phyloP scores from a whole-genome alignment of 2,329 filamentous ascomycete species.

The Parastagonospora avenae region DNA sequence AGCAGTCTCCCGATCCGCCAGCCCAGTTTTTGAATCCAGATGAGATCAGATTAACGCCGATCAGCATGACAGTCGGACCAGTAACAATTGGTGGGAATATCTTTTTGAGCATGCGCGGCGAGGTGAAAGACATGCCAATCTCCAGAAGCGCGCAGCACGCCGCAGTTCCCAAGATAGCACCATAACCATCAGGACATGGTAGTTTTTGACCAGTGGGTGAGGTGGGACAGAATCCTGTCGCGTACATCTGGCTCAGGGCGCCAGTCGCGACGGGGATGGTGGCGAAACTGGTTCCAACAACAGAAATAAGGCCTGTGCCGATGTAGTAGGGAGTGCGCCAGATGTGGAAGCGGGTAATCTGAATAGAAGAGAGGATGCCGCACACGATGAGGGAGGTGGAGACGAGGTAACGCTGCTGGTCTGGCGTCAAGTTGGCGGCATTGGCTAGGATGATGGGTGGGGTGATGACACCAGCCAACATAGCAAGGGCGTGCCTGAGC shows the following conservation, averaged over 20 bases:
- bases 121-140: constrained; percentile 75
- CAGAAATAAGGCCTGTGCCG: constrained; percentile 77
- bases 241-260: constrained; percentile 78
- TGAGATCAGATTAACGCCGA: constrained; percentile 74
- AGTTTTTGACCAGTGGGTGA: constrained; percentile 67
- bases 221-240: constrained; percentile 68
- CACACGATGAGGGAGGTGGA: constrained; percentile 80
- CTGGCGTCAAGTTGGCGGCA: constrained; percentile 66
- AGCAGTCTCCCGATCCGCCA: constrained; percentile 69
- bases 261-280: constrained; percentile 76
- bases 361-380: constrained; percentile 73
- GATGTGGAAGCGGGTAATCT: constrained; percentile 77
- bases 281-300: constrained; percentile 78
- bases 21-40: constrained; percentile 79
- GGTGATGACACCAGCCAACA: constrained; percentile 72
- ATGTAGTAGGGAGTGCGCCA: constrained; percentile 67
- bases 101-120: constrained; percentile 69
- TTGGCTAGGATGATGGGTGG: constrained; percentile 74
- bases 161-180: constrained; percentile 72
- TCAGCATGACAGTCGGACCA: constrained; percentile 70
- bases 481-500: constrained; percentile 69
- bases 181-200: constrained; percentile 78
- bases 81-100: constrained; percentile 81
- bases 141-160: constrained; percentile 62
- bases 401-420: constrained; percentile 75